A percentile compares a stretch with the other conserved stretches of the same genome.
phyloP scores from a whole-genome alignment of 108 stramenopile genomes.

The Fragilariopsis cylindrus region DNA sequence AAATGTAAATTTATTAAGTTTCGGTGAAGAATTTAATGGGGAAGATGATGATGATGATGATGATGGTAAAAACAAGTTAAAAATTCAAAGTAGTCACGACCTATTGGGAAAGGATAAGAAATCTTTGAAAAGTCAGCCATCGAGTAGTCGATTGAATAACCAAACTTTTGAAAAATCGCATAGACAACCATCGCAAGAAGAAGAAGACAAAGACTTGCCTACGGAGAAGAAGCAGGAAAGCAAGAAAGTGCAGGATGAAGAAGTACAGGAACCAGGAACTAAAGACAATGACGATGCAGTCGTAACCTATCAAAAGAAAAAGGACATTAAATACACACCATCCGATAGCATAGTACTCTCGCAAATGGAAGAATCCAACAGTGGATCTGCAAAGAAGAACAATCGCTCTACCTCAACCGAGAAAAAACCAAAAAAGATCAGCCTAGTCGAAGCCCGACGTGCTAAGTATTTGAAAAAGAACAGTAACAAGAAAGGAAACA shows the following conservation, averaged over 20 bases:
- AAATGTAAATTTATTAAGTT: slow-evolving; percentile 83
- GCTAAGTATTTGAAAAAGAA: slow-evolving; percentile 51
- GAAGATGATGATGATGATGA: slow-evolving; percentile 31
- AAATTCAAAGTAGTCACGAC: slow-evolving; percentile 74
- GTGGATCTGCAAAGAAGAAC: neutral
- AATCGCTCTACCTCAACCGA: slow-evolving; percentile 10
- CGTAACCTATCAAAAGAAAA: neutral
- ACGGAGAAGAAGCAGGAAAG: neutral
- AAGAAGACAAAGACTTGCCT: neutral
- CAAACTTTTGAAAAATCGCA: no score
- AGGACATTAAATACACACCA: neutral
- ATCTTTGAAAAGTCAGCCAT: no score
- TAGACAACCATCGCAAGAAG: neutral
- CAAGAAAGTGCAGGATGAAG: neutral
- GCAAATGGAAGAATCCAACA: neutral
- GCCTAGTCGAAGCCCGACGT: slow-evolving; percentile 66
- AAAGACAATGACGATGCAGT: neutral
- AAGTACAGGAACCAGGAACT: slow-evolving; percentile 1
- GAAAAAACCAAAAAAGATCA: slow-evolving; percentile 20
- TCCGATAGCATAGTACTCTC: neutral
- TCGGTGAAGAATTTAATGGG: slow-evolving; percentile 75
- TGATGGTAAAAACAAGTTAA: neutral
- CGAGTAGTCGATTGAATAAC: no score
- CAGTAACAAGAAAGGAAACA: slow-evolving; percentile 28
- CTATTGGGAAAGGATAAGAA: slow-evolving; percentile 23